phyloP scores from a whole-genome alignment of 768 basidiomycete species.

The Ephemerocybe angulata region DNA sequence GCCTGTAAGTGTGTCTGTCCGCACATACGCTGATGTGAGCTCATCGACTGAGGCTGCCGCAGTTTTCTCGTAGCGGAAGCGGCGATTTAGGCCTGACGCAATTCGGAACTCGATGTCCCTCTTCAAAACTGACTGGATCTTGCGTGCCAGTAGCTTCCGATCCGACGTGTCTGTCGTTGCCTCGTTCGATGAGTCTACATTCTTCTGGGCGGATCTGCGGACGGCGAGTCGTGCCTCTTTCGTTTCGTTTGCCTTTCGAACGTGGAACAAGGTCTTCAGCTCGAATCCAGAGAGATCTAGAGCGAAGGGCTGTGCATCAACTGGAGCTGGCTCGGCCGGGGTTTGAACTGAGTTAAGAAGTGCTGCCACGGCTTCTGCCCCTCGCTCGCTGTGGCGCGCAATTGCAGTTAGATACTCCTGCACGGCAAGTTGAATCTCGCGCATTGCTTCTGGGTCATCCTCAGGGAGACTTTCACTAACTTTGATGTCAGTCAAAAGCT shows the following conservation, averaged over 20 bases:
- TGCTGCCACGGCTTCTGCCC: neutral
- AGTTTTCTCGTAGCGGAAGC: neutral
- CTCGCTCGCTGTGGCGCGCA: neutral
- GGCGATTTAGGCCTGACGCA: neutral
- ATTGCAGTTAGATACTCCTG: neutral
- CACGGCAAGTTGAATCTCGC: neutral
- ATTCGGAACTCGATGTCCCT: neutral
- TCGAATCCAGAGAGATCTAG: neutral
- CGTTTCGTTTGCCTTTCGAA: neutral
- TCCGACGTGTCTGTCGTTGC: too few relatives aligned
- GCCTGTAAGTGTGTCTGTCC: too few relatives aligned
- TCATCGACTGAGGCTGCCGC: neutral
- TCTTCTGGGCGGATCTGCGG: too few relatives aligned
- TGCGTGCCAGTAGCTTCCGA: neutral
- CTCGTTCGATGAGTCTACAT: too few relatives aligned
- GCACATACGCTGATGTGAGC: neutral
- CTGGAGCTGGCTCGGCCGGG: too few relatives aligned
- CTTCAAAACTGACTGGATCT: neutral
- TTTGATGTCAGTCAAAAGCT: too few relatives aligned
- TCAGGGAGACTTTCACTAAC: neutral
- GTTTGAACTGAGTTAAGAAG: neutral
- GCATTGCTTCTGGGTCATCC: neutral
- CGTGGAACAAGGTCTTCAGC: neutral
- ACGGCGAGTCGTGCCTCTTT: too few relatives aligned
- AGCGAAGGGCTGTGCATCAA: neutral